These are phyloP conservation scores for Agapanthus africanus DNA, from an alignment of 106 monocot genomes.

Conservation along the genomic window DNA sequence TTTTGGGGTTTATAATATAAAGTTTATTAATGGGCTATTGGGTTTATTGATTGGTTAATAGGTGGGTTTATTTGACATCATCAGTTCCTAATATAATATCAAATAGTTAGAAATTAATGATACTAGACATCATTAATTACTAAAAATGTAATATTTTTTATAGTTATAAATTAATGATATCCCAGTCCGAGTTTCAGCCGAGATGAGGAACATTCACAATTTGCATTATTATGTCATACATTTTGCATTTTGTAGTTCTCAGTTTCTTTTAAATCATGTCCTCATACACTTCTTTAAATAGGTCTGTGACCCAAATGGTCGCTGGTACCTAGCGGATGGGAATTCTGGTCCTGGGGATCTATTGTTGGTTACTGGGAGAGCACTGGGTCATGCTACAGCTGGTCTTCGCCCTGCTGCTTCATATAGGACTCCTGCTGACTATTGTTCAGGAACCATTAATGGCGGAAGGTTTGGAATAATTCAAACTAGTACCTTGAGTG, in stretches of 20 bases:
- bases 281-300: constrained; percentile 38
- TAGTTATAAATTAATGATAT: too few species aligned
- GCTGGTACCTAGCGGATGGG: constrained; percentile 80
- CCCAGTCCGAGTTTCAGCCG: too few species aligned
- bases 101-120: too few species aligned
- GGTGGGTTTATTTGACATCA: too few species aligned
- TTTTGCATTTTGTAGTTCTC: neutral
- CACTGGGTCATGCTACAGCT: constrained; percentile 77
- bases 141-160: too few species aligned
- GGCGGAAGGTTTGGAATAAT: constrained; percentile 47
- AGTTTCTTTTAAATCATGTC: constrained; percentile 20
- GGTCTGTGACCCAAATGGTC: constrained; percentile 94
- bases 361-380: constrained; percentile 74
- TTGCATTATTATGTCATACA: neutral
- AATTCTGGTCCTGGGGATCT: constrained; percentile 47
- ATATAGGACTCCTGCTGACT: constrained; percentile 36
- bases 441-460: constrained; percentile 13
- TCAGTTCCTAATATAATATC: too few species aligned
- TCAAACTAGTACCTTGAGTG: neutral
- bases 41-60: too few species aligned
- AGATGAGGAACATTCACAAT: too few species aligned
- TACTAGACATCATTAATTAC: too few species aligned
- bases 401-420: constrained; percentile 69
- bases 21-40: too few species aligned
- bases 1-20: too few species aligned